Evolutionary conservation across 495 filamentous ascomycete genomes (phyloP).

Genomic region (Clohesyomyces aquaticus): DNA sequence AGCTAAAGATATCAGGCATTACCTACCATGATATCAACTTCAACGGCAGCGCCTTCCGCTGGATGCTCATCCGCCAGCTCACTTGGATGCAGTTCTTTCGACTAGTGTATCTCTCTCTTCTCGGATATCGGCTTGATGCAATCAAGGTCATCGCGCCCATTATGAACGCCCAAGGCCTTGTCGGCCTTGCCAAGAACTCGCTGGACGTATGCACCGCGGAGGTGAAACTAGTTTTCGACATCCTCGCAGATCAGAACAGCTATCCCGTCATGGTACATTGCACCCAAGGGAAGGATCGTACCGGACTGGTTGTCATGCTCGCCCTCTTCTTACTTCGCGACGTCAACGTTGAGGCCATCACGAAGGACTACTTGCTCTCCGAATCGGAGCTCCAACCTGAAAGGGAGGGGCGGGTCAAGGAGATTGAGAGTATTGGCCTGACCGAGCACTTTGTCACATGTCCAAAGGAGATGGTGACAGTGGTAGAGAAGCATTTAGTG

Average conservation of each 20-base stretch:
- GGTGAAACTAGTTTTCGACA: slow-evolving; percentile 62
- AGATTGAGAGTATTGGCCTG: slow-evolving; percentile 70
- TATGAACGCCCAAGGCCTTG: slow-evolving; percentile 68
- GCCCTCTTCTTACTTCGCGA: slow-evolving; percentile 59
- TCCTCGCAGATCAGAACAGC: slow-evolving; percentile 51
- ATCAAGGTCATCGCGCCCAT: slow-evolving; percentile 67
- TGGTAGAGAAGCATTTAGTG: slow-evolving; percentile 56
- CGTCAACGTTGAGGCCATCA: slow-evolving; percentile 60
- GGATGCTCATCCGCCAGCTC: slow-evolving; percentile 68
- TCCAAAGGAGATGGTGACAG: slow-evolving; percentile 58
- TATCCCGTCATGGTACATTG: slow-evolving; percentile 76
- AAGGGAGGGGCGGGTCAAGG: slow-evolving; percentile 63
- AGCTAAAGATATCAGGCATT: slow-evolving; percentile 63
- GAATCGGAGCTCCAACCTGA: slow-evolving; percentile 64
- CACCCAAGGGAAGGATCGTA: slow-evolving; percentile 87
- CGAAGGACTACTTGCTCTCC: slow-evolving; percentile 67
- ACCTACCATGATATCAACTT: slow-evolving; percentile 66
- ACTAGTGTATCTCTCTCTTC: slow-evolving; percentile 58
- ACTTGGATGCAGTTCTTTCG: slow-evolving; percentile 68
- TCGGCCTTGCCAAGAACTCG: slow-evolving; percentile 66
- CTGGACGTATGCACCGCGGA: slow-evolving; percentile 65
- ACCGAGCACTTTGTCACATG: slow-evolving; percentile 68
- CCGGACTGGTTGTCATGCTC: slow-evolving; percentile 72
- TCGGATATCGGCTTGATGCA: slow-evolving; percentile 69
- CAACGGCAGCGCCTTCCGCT: slow-evolving; percentile 72